A percentile compares a stretch with the other conserved stretches of the same genome.
Conservation (phyloP, 768 basidiomycete species). For the Mycena galopus region DNA sequence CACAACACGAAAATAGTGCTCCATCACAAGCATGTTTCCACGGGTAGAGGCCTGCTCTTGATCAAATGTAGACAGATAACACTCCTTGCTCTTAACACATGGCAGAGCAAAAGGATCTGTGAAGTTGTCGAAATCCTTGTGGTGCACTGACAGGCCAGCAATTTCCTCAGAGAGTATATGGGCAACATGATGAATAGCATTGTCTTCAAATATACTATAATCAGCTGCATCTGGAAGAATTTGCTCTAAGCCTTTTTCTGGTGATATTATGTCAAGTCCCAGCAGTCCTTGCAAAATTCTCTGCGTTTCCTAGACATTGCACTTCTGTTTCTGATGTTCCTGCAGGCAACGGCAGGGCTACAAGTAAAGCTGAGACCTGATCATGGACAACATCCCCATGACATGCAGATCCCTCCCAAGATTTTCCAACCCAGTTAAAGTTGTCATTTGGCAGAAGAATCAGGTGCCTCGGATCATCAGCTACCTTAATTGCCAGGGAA, state of each 20-base stretch:
- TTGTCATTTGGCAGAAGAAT: background rate
- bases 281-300: background rate
- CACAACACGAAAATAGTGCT: background rate
- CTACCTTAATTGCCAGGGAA: background rate
- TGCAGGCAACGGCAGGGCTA: background rate
- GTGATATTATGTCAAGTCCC: background rate
- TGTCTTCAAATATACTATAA: background rate
- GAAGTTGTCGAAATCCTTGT: background rate
- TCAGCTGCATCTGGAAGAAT: background rate
- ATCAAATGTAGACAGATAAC: background rate
- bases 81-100: background rate
- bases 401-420: background rate
- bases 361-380: background rate
- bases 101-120: background rate
- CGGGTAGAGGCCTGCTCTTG: constrained; percentile 9
- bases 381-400: background rate
- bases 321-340: background rate
- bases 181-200: background rate
- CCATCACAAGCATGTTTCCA: constrained; percentile 2
- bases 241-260: background rate
- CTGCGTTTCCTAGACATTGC: background rate
- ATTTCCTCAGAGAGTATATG: background rate
- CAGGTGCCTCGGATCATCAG: background rate
- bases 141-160: background rate
- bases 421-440: background rate